Conservation (phyloP, 2,329 filamentous ascomycete species). For the Kalmusia sp. region DNA sequence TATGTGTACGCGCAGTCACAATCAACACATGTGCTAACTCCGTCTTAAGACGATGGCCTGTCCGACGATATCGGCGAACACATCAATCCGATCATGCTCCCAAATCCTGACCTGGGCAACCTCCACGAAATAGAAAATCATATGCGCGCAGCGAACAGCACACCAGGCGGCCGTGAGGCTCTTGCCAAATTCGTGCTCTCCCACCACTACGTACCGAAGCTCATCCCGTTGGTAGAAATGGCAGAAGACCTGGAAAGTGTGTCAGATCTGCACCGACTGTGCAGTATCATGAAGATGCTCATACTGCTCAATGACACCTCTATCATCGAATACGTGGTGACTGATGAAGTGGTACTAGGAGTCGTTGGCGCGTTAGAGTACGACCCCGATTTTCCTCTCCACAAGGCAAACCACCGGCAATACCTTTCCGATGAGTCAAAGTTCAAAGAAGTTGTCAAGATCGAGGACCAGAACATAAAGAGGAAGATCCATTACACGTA, state of each 20-base stretch:
- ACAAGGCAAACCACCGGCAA: slow-evolving; percentile 96
- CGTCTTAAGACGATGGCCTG: slow-evolving; percentile 76
- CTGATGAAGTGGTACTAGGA: slow-evolving; percentile 85
- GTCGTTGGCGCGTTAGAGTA: slow-evolving; percentile 97
- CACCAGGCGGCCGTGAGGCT: slow-evolving; percentile 79
- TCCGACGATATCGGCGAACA: slow-evolving; percentile 86
- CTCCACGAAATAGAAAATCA: slow-evolving; percentile 83
- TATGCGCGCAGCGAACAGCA: slow-evolving; percentile 80
- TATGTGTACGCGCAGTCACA: slow-evolving; percentile 46
- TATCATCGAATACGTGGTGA: slow-evolving; percentile 93
- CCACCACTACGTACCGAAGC: slow-evolving; percentile 85
- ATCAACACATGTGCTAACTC: slow-evolving; percentile 21
- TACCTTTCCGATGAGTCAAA: slow-evolving; percentile 88
- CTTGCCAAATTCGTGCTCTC: slow-evolving; percentile 85
- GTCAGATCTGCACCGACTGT: slow-evolving; percentile 84
- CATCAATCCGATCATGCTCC: slow-evolving; percentile 75
- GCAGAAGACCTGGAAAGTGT: slow-evolving; percentile 92
- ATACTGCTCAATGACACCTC: slow-evolving; percentile 93
- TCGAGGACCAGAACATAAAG: slow-evolving; percentile 80
- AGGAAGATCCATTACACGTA: slow-evolving; percentile 97
- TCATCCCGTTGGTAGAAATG: slow-evolving; percentile 84
- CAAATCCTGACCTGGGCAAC: slow-evolving; percentile 79
- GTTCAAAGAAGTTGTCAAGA: slow-evolving; percentile 95
- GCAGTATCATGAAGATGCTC: slow-evolving; percentile 97
- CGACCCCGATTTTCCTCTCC: slow-evolving; percentile 95